Percentiles rank a stretch among this genome's conserved stretches.
Evolutionary conservation across 2,329 filamentous ascomycete species (phyloP).

Genomic region (Alternaria atra): DNA sequence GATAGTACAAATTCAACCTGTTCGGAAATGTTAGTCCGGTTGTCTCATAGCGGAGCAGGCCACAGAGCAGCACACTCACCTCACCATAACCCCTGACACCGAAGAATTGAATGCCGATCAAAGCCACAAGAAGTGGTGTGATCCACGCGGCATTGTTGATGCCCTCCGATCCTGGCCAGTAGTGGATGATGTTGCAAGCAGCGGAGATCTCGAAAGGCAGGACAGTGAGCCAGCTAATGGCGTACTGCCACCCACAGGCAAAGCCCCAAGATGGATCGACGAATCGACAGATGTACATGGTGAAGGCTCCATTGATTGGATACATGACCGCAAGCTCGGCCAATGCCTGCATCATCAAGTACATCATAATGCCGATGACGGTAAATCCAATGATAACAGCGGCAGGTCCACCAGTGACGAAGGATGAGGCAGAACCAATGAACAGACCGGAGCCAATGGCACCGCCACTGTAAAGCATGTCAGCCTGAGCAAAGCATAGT

Average conservation of each 20-base stretch:
- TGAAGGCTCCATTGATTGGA: slow-evolving; percentile 54
- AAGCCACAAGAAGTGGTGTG: slow-evolving; percentile 38
- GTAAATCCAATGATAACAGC: slow-evolving; percentile 23
- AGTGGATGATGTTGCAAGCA: slow-evolving; percentile 45
- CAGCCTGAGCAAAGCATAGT: neutral
- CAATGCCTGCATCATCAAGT: slow-evolving; percentile 51
- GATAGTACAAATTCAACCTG: slow-evolving; percentile 63
- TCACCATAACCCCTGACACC: slow-evolving; percentile 48
- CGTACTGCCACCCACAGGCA: slow-evolving; percentile 49
- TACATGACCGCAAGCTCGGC: slow-evolving; percentile 54
- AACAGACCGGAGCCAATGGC: slow-evolving; percentile 68
- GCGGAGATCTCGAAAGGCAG: slow-evolving; percentile 48
- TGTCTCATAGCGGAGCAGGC: neutral
- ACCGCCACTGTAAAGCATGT: slow-evolving; percentile 51
- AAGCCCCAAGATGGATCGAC: slow-evolving; percentile 54
- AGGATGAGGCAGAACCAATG: slow-evolving; percentile 59
- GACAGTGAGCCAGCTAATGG: slow-evolving; percentile 42
- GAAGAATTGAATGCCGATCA: slow-evolving; percentile 43
- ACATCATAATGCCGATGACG: slow-evolving; percentile 8
- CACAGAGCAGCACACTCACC: slow-evolving; percentile 36
- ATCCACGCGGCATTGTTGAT: slow-evolving; percentile 38
- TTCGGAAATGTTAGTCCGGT: neutral
- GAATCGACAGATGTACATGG: slow-evolving; percentile 52
- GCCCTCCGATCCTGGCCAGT: slow-evolving; percentile 27
- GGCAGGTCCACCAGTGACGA: slow-evolving; percentile 16